Evolutionary conservation across 805 yeast species (phyloP).

Genomic region (Metschnikowia henanensis): DNA sequence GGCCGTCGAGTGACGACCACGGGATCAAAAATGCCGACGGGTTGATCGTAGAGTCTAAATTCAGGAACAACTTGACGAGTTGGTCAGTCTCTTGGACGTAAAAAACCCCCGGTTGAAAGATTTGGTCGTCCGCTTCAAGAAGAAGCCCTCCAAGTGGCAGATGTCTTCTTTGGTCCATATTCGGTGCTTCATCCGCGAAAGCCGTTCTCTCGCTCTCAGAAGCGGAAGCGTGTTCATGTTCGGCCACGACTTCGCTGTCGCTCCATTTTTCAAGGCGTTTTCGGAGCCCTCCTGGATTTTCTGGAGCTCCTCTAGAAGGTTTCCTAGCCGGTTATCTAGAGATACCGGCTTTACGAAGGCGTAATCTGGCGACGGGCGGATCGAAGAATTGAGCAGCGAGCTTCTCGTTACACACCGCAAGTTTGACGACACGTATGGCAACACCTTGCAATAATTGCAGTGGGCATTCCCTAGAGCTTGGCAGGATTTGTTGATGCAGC

Average conservation of each 20-base stretch:
- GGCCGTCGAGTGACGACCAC: constrained; percentile 24
- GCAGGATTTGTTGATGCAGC: constrained; percentile 19
- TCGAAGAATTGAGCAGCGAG: constrained; percentile 5
- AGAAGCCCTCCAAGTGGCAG: constrained; percentile 8
- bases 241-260: neutral
- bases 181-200: constrained; percentile 11
- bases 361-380: constrained; percentile 1
- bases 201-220: constrained; percentile 11
- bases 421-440: constrained; percentile 19
- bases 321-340: constrained; percentile 7
- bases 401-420: constrained; percentile 3
- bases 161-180: constrained; percentile 12
- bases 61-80: constrained; percentile 38
- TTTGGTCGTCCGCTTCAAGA: constrained; percentile 1
- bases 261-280: neutral
- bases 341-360: constrained; percentile 3
- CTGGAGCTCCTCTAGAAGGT: constrained; percentile 11
- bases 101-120: constrained; percentile 1
- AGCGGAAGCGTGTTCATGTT: constrained; percentile 12
- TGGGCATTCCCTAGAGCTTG: constrained; percentile 10
- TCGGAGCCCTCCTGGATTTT: constrained; percentile 1
- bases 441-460: constrained; percentile 15
- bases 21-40: constrained; percentile 33
- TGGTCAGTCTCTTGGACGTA: constrained; percentile 28
- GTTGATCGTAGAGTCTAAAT: constrained; percentile 40